Evolutionary conservation across 148 eudicot species (phyloP).

Genomic region (Nepenthes gracilis): DNA sequence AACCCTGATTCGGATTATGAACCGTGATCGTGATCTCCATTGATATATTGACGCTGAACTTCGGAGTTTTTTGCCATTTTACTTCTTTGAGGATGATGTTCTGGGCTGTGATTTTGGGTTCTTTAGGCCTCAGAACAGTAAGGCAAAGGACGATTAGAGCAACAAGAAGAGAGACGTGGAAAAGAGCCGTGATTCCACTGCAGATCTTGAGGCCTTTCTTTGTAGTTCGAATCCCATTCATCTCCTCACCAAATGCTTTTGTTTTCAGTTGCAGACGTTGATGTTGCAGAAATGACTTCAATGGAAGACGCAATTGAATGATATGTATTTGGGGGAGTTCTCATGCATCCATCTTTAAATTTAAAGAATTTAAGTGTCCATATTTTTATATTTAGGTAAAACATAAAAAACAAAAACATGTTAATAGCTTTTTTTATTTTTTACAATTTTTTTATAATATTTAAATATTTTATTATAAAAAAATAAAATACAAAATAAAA

Average conservation of each 20-base stretch:
- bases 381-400: no score
- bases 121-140: background rate
- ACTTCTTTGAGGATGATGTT: background rate
- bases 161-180: background rate
- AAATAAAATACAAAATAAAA: no score
- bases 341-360: no score
- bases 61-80: background rate
- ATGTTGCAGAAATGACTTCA: no score
- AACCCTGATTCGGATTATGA: background rate
- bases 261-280: no score
- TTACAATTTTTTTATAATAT: no score
- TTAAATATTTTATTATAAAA: no score
- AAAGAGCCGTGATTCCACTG: background rate
- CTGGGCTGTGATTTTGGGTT: background rate
- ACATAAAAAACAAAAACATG: no score
- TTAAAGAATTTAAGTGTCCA: no score
- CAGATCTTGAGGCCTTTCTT: background rate
- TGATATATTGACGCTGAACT: background rate
- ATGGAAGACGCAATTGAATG: no score
- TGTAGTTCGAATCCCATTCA: background rate
- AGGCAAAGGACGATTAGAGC: background rate
- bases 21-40: background rate
- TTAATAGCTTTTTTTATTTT: no score
- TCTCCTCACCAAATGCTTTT: background rate
- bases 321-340: no score